A percentile compares a stretch with the other conserved stretches of the same genome.
phyloP scores from a whole-genome alignment of 805 yeast species.

The Spathaspora gorwiae region DNA sequence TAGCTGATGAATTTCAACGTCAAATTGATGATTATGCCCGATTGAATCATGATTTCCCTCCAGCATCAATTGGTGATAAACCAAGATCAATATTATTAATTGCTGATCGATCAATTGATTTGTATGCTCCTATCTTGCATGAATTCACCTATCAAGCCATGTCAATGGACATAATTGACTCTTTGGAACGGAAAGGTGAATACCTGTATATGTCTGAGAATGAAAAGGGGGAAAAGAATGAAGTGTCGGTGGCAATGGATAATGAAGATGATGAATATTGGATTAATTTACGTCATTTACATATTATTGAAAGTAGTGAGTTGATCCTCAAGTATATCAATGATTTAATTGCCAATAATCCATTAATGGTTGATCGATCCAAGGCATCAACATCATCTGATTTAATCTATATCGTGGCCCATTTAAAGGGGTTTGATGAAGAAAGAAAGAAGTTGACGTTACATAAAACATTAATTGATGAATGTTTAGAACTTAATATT shows the following conservation, averaged over 20 bases:
- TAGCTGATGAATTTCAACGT: slow-evolving; percentile 69
- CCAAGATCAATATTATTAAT: slow-evolving; percentile 73
- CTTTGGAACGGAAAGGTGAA: slow-evolving; percentile 36
- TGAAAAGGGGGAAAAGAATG: slow-evolving; percentile 39
- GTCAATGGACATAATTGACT: slow-evolving; percentile 67
- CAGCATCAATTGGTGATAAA: slow-evolving; percentile 46
- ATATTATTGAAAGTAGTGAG: slow-evolving; percentile 71
- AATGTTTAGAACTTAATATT: slow-evolving; percentile 58
- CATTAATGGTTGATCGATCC: slow-evolving; percentile 65
- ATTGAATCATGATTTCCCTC: slow-evolving; percentile 57
- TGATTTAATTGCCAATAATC: slow-evolving; percentile 67
- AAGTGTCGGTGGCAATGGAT: slow-evolving; percentile 37
- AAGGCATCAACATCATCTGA: slow-evolving; percentile 65
- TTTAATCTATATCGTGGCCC: slow-evolving; percentile 70
- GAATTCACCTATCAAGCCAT: slow-evolving; percentile 90
- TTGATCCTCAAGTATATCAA: slow-evolving; percentile 52
- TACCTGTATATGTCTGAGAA: slow-evolving; percentile 54
- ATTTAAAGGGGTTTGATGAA: slow-evolving; percentile 61
- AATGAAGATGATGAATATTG: slow-evolving; percentile 70
- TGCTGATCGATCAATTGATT: slow-evolving; percentile 79
- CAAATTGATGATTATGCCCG: slow-evolving; percentile 75
- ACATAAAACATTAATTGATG: slow-evolving; percentile 60
- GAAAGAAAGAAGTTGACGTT: slow-evolving; percentile 57
- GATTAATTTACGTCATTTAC: slow-evolving; percentile 66
- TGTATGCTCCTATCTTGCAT: slow-evolving; percentile 79